These are phyloP conservation scores for Paramarasmius palmivorus DNA, from an alignment of 1,284 basidiomycete genomes.

Conservation along the genomic window DNA sequence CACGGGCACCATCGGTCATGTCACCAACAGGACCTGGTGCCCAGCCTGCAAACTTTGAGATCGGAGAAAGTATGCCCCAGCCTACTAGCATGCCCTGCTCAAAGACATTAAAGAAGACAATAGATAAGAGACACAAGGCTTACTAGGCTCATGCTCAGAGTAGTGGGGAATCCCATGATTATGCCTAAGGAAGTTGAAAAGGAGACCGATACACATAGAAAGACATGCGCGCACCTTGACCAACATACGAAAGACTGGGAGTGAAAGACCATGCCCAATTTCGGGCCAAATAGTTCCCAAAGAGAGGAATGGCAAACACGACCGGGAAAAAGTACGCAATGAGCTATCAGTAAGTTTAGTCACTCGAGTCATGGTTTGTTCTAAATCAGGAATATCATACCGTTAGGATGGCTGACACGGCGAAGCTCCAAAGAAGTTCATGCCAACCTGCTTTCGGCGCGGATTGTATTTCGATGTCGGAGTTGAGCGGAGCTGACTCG, in stretches of 20 bases:
- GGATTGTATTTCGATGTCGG: conserved; percentile 31
- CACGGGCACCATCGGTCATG: conserved; percentile 82
- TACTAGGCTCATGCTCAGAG: conserved; percentile 89
- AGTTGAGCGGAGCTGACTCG: conserved; percentile 21
- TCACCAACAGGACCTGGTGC: conserved; percentile 88
- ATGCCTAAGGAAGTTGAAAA: conserved; percentile 60
- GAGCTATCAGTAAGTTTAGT: conserved; percentile 45
- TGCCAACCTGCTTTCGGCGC: conserved; percentile 70
- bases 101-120: not conserved
- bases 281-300: conserved; percentile 83
- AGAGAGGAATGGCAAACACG: conserved; percentile 88
- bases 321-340: conserved; percentile 86
- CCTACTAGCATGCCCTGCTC: conserved; percentile 89
- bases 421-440: conserved; percentile 75
- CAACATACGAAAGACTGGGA: conserved; percentile 88
- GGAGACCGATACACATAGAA: conserved; percentile 6
- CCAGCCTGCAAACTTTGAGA: conserved; percentile 84
- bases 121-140: conserved; percentile 18
- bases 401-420: conserved; percentile 69
- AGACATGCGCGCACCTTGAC: conserved; percentile 62
- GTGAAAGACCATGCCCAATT: conserved; percentile 96
- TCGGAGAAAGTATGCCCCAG: conserved; percentile 89
- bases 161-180: conserved; percentile 97
- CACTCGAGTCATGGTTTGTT: not conserved
- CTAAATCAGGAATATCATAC: conserved; percentile 40